Base-by-base conservation (phyloP, 2,329 filamentous ascomycete genomes). In the Davidsoniella neocaledoniae region DNA sequence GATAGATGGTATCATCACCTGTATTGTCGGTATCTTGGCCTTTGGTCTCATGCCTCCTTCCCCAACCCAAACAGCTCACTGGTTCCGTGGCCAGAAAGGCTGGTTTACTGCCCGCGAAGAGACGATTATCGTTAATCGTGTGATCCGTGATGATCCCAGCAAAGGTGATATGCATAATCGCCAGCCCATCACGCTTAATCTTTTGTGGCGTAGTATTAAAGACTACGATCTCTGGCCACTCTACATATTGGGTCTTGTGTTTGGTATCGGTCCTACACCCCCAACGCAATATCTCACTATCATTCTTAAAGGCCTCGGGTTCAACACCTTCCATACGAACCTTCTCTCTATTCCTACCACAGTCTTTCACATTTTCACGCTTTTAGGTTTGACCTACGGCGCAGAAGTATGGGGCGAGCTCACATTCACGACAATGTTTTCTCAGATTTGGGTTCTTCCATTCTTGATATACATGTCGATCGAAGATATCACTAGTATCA, bases 81-180 rank as follows among this genome's bases (percentile, higher is more conserved):
- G 70, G 70, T 73, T 76, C 54, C 65, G 68, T 2, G 68, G 72
- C 2, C 67, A 66, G 23, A 68, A 71, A 2, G 69, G 73, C 0
- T 81, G 77, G 77, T 81, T 80, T 58, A 72, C 58, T 3, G 72
- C 77, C 42, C 69, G 71, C 14, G 76, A 80, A 55, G 72, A 78
- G 51, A 65, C 64, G 19, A 79, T 81, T 51, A 68, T 81, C 2
- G 73, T 80, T 38, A 81, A 79, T 55, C 66, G 79, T 1, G 61
- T 70, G 7, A 56, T 70, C 6, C 71, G 77, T 1, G 77, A 81
- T 42, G 77, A 79, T 50, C 76, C 76, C 0, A 69, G 66, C 42
- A 77, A 76, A 57, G 71, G 71, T 49, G 68, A 69, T 47, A 77
- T 80, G 73, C 73, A 78, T 57, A 79, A 79, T 54, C 68, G 76